Conservation (phyloP, 805 yeast genomes). For the Cyberlindnera subsufficiens region DNA sequence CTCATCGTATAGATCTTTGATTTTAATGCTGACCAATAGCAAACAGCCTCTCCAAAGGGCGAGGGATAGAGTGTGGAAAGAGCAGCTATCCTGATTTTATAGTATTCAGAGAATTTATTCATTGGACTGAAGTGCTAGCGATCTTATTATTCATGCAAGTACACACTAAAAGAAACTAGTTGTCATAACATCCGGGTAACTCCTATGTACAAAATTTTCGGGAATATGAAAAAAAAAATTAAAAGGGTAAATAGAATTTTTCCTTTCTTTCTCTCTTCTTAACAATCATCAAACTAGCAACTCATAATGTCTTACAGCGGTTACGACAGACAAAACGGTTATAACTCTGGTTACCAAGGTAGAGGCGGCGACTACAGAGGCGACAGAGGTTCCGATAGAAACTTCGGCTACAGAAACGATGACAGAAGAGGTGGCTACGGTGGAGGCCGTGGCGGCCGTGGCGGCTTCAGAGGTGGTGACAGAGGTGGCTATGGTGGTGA, state of each 20-base stretch:
- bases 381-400: conserved; percentile 23
- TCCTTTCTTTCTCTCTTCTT: background rate
- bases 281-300: background rate
- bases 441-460: conserved; percentile 21
- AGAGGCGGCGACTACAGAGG: conserved; percentile 19
- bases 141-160: too few relatives aligned
- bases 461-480: conserved; percentile 32
- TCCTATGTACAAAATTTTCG: background rate
- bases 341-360: conserved; percentile 18
- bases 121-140: too few relatives aligned
- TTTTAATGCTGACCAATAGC: too few relatives aligned
- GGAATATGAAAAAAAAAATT: background rate
- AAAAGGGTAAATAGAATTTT: background rate
- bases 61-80: too few relatives aligned
- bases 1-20: too few relatives aligned
- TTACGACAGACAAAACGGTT: conserved; percentile 15
- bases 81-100: too few relatives aligned
- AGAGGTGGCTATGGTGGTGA: conserved; percentile 34
- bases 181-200: conserved; percentile 1
- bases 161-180: background rate
- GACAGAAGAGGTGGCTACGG: conserved; percentile 25
- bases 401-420: conserved; percentile 20
- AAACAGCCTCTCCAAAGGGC: too few relatives aligned
- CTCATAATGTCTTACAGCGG: conserved; percentile 17
- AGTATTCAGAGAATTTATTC: too few relatives aligned